Evolutionary conservation across 1,284 basidiomycete species (phyloP).

Genomic region (Tetrapyrgos nigripes): DNA sequence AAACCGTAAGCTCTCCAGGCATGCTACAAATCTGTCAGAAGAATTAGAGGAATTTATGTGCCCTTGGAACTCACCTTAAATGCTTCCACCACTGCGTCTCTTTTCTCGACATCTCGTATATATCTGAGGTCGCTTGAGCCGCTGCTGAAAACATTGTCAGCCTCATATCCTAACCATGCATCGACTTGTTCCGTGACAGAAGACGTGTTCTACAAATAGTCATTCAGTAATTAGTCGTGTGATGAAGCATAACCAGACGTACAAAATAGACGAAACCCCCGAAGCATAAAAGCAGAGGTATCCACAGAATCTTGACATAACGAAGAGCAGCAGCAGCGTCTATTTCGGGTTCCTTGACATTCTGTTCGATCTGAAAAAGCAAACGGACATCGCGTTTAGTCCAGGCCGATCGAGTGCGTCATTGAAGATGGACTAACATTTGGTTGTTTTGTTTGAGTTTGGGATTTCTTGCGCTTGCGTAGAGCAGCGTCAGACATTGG

Average conservation of each 20-base stretch:
- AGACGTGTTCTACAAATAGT: slow-evolving; percentile 21
- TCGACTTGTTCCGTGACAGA: slow-evolving; percentile 24
- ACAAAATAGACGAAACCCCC: slow-evolving; percentile 21
- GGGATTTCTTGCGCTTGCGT: slow-evolving; percentile 7
- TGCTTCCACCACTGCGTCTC: slow-evolving; percentile 75
- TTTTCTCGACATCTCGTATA: slow-evolving; percentile 64
- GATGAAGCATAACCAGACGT: not conserved
- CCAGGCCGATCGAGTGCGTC: not conserved
- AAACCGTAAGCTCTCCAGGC: slow-evolving; percentile 83
- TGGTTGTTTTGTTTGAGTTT: not conserved
- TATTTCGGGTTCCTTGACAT: slow-evolving; percentile 10
- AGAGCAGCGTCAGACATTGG: slow-evolving; percentile 11
- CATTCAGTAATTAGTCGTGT: not conserved
- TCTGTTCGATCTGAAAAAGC: not conserved
- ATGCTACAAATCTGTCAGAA: slow-evolving; percentile 51
- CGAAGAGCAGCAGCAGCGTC: slow-evolving; percentile 15
- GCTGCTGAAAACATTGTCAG: slow-evolving; percentile 39
- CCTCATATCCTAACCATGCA: slow-evolving; percentile 41
- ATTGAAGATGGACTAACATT: slow-evolving; percentile 2
- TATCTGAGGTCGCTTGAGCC: slow-evolving; percentile 33
- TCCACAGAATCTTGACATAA: slow-evolving; percentile 22
- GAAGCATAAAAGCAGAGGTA: slow-evolving; percentile 19
- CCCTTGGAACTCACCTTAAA: slow-evolving; percentile 65
- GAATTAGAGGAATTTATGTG: too few species aligned
- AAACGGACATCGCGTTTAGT: not conserved